phyloP scores from a whole-genome alignment of 768 basidiomycete species.

The Podaxis pistillaris region DNA sequence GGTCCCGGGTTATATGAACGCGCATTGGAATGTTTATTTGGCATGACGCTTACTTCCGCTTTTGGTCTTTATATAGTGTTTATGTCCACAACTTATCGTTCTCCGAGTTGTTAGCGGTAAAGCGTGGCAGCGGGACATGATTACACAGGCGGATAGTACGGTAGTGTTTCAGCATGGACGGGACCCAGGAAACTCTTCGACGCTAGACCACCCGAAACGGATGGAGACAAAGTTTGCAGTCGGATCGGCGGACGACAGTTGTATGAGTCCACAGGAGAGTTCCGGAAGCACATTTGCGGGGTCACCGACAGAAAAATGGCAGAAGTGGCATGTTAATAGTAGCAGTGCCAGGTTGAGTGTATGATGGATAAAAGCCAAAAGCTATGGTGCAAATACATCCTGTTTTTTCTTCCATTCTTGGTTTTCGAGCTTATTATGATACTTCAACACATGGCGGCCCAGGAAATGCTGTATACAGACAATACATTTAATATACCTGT shows the following conservation, averaged over 20 bases:
- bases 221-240: slow-evolving; percentile 1
- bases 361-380: neutral
- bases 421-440: neutral
- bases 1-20: neutral
- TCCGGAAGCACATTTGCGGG: slow-evolving; percentile 7
- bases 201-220: neutral
- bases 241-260: neutral
- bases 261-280: slow-evolving; percentile 7
- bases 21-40: neutral
- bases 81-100: slow-evolving; percentile 15
- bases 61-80: slow-evolving; percentile 1
- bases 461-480: no score
- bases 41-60: neutral
- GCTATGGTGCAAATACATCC: neutral
- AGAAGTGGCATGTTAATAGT: neutral
- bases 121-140: slow-evolving; percentile 13
- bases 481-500: no score
- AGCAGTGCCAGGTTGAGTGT: slow-evolving; percentile 1
- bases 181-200: neutral
- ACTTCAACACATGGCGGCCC: no score
- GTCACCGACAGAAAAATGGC: slow-evolving; percentile 6
- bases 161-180: neutral
- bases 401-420: neutral
- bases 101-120: slow-evolving; percentile 13
- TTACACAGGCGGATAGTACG: slow-evolving; percentile 15